A percentile compares a stretch with the other conserved stretches of the same genome.
Evolutionary conservation across 164 flowering plant genomes (phyloP).

Genomic region (Annona cherimola): DNA sequence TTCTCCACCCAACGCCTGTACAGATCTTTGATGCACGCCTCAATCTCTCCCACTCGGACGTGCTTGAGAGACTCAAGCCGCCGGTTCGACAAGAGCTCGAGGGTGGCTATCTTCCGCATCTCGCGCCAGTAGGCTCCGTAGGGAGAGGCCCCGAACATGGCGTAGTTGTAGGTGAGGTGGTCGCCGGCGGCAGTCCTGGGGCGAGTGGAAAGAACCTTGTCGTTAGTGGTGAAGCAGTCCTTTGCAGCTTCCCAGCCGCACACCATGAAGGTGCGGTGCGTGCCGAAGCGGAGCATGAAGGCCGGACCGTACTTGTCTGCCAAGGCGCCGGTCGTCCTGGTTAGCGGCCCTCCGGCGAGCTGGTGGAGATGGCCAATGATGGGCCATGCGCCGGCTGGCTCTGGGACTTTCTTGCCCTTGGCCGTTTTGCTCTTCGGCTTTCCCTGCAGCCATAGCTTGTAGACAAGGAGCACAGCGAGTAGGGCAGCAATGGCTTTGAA

Average conservation of each 20-base stretch:
- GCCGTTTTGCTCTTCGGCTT: not conserved
- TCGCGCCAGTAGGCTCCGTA: conserved; percentile 47
- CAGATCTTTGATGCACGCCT: conserved; percentile 17
- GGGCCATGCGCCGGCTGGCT: conserved; percentile 28
- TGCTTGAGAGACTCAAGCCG: conserved; percentile 30
- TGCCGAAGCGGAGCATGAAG: conserved; percentile 34
- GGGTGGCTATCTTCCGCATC: conserved; percentile 29
- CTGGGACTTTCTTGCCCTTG: not conserved
- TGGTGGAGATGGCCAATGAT: conserved; percentile 36
- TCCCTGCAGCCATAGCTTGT: not conserved
- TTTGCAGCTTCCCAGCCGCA: conserved; percentile 33
- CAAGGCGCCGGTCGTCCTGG: conserved; percentile 20
- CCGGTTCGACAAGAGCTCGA: conserved; percentile 37
- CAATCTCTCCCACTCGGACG: conserved; percentile 23
- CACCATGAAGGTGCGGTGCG: conserved; percentile 22
- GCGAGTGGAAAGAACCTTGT: conserved; percentile 20
- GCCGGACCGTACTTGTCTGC: conserved; percentile 36
- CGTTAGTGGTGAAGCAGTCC: conserved; percentile 39
- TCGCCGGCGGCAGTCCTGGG: conserved; percentile 14
- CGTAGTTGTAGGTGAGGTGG: conserved; percentile 25
- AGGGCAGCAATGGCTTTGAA: not conserved
- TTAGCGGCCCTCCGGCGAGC: conserved; percentile 9
- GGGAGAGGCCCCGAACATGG: conserved; percentile 38
- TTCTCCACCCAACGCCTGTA: conserved; percentile 5
- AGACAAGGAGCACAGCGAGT: not conserved